These are phyloP conservation scores for Hyphopichia buzzinii DNA, from an alignment of 1,139 yeast species.

Conservation along the genomic window DNA sequence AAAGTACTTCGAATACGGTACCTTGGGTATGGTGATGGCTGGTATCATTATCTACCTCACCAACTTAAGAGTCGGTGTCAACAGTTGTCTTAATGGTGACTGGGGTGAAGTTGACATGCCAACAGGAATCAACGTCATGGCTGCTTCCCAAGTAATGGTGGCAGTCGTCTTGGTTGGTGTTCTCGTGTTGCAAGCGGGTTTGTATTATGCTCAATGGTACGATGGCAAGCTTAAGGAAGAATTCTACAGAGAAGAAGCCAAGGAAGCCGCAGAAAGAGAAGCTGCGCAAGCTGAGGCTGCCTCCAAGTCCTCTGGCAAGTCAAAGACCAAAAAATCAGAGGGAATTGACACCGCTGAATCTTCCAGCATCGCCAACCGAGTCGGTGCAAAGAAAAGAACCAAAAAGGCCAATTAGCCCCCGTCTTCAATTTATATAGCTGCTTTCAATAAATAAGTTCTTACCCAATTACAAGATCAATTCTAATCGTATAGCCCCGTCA, in stretches of 20 bases:
- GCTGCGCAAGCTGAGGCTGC: conserved; percentile 13
- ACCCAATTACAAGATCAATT: too few species aligned
- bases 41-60: conserved; percentile 79
- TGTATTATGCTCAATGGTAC: conserved; percentile 85
- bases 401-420: conserved; percentile 11
- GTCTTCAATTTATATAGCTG: too few species aligned
- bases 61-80: conserved; percentile 79
- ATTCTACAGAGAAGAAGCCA: conserved; percentile 47
- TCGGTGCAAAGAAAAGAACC: conserved; percentile 12
- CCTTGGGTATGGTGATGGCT: conserved; percentile 67
- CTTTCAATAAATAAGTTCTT: too few species aligned
- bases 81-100: conserved; percentile 62
- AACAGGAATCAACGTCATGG: conserved; percentile 88
- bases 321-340: conserved; percentile 14
- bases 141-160: conserved; percentile 82
- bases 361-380: conserved; percentile 10
- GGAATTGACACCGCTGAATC: conserved; percentile 9
- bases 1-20: conserved; percentile 85
- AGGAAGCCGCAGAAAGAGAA: conserved; percentile 18
- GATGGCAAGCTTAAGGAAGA: conserved; percentile 54
- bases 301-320: conserved; percentile 13
- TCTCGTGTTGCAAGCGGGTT: conserved; percentile 78
- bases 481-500: too few species aligned
- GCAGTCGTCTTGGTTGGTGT: conserved; percentile 74
- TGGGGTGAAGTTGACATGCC: conserved; percentile 93